Conservation (phyloP, 129 eudicot genomes). For the Mikania micrantha region DNA sequence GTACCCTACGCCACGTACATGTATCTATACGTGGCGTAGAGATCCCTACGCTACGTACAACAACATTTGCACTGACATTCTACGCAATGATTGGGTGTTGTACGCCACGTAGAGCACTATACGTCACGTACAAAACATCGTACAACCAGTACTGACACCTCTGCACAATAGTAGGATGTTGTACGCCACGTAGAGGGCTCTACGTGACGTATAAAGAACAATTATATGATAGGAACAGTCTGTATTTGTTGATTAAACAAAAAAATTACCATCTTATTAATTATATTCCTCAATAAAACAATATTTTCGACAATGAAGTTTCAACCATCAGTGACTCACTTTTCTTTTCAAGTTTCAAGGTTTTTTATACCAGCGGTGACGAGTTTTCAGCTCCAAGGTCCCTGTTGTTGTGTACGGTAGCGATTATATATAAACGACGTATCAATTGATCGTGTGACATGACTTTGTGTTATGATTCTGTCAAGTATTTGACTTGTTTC, state of each 20-base stretch:
- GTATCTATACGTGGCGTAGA: no score
- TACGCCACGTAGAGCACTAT: no score
- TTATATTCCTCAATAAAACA: neutral
- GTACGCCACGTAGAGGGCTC: no score
- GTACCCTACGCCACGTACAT: no score
- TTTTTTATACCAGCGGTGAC: neutral
- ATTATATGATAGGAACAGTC: no score
- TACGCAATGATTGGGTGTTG: no score
- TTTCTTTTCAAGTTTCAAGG: conserved; percentile 4
- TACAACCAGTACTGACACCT: no score
- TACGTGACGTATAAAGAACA: no score
- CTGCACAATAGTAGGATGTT: no score
- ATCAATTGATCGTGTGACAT: conserved; percentile 14
- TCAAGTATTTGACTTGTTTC: neutral
- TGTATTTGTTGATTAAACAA: neutral
- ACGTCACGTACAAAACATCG: no score
- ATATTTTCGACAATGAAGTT: neutral
- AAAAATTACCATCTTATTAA: neutral
- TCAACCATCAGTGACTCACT: conserved; percentile 4
- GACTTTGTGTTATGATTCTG: conserved; percentile 12
- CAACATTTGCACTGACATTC: no score
- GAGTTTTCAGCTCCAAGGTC: neutral
- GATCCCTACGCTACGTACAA: no score
- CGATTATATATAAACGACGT: neutral
- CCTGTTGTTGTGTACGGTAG: neutral